These are phyloP conservation scores for Penicillium crustosum DNA, from an alignment of 2,329 filamentous ascomycete species.

Conservation along the genomic window DNA sequence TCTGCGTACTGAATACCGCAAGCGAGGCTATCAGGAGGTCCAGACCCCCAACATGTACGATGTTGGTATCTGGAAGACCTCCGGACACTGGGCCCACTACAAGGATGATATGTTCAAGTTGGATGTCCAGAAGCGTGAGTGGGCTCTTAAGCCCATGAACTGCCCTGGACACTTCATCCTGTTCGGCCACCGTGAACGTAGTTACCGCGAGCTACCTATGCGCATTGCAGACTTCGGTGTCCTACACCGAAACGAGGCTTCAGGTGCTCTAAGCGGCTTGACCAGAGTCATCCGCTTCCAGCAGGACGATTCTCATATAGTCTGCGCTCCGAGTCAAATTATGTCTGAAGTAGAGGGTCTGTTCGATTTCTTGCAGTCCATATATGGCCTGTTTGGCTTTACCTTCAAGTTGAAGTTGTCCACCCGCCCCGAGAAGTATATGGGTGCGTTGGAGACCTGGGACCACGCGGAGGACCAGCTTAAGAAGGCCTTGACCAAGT, in stretches of 20 bases:
- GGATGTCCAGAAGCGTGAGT: constrained; percentile 74
- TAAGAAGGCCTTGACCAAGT: constrained; percentile 74
- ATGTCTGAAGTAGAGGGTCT: constrained; percentile 73
- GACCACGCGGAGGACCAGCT: constrained; percentile 81
- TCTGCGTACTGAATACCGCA: constrained; percentile 84
- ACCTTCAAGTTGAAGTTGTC: constrained; percentile 94
- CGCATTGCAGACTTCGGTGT: constrained; percentile 95
- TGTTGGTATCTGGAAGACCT: constrained; percentile 86
- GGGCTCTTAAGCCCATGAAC: constrained; percentile 95
- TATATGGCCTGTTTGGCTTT: constrained; percentile 82
- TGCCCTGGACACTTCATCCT: constrained; percentile 92
- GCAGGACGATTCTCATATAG: constrained; percentile 76
- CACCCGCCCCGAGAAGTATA: constrained; percentile 83
- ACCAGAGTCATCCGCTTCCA: constrained; percentile 99
- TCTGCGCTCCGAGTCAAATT: too few relatives aligned
- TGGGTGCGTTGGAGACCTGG: constrained; percentile 86
- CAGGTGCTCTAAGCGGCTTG: constrained; percentile 79
- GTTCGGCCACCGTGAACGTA: constrained; percentile 78
- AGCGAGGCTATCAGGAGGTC: constrained; percentile 91
- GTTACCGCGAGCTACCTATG: constrained; percentile 86
- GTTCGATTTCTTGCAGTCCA: constrained; percentile 80
- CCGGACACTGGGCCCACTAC: constrained; percentile 92
- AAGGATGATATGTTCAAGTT: constrained; percentile 96
- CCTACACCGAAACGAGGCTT: constrained; percentile 91
- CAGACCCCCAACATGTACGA: constrained; percentile 98